Evolutionary conservation across 2,329 filamentous ascomycete species (phyloP), one percentile per base, ranked within the genome.

Genomic region (Sodiomyces alkalinus): DNA sequence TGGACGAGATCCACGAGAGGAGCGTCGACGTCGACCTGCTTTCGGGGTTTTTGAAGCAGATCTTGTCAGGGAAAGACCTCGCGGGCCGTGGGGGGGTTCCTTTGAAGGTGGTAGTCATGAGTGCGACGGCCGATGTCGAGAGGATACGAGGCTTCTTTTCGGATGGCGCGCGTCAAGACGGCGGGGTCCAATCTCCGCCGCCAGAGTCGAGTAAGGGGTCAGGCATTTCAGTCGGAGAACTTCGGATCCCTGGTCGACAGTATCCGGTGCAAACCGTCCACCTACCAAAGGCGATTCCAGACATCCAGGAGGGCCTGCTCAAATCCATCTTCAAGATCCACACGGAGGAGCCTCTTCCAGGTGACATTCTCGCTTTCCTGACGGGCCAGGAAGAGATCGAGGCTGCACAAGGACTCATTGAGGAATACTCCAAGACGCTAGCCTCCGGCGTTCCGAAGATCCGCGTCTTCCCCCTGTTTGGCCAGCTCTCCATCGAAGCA

Each of bases 1-100:
- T 98, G 6, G 90, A 98, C 52, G 90, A 98, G 51, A 90, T 98
- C 9, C 90, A 98, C 56, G 90, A 98, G 56, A 68, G 90, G 41
- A 92, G 86, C 40, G 71, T 96, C 14, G 92, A 96, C 47, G 87
- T 94, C 6, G 90, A 98, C 55, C 56, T 98, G 16, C 64, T 94
- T 7, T 62, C 92, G 16, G 90, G 90, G 0, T 96, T 98, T 39
- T 48, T 98, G 36, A 81, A 81, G 45, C 77, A 80, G 35, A 68
- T 96, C 26, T 56, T 90, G 2, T 58, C 62, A 1, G 60, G 66
- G 3, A n/a, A n/a, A n/a, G 62, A 74, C 31, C 66, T 69, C 20
- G 60, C 68, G 24, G 74, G 74, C 6, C 70, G 79, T 4, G 74
- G 76, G 6, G 80, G 79, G 5, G 58, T 78, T 17, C 75, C 80